phyloP scores from a whole-genome alignment of 225 moss, liverwort and hornwort genomes.

The Rhytidiadelphus loreus region DNA sequence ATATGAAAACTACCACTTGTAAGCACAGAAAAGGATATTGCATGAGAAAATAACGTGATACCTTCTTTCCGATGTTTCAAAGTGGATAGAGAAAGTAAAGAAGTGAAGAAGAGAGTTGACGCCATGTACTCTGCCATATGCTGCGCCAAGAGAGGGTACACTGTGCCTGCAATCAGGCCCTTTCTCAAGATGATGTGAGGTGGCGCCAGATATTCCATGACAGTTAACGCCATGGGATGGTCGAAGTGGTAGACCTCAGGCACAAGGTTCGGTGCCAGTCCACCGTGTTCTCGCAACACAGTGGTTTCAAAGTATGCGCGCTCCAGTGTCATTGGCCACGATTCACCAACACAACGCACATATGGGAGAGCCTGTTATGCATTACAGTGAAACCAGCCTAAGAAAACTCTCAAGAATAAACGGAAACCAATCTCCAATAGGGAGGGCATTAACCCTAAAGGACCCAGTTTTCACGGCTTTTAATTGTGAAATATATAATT shows the following conservation, averaged over 20 bases:
- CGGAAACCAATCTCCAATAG: background rate
- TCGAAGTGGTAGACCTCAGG: constrained; percentile 81
- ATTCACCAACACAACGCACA: constrained; percentile 86
- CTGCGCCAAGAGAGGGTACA: constrained; percentile 76
- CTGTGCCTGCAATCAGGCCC: constrained; percentile 60
- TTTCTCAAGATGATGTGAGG: constrained; percentile 86
- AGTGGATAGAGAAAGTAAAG: constrained; percentile 64
- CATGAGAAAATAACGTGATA: background rate
- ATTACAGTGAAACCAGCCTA: background rate
- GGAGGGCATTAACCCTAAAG: background rate
- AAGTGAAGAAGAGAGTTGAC: constrained; percentile 64
- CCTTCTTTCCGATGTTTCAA: constrained; percentile 56
- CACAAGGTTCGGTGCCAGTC: constrained; percentile 45
- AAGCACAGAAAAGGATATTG: background rate
- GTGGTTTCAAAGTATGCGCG: constrained; percentile 75
- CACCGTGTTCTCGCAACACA: constrained; percentile 46
- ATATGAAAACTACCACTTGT: background rate
- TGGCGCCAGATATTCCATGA: constrained; percentile 81
- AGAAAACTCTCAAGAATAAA: background rate
- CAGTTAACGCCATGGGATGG: constrained; percentile 76
- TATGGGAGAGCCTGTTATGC: constrained; percentile 63
- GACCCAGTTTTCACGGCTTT: background rate
- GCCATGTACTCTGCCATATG: constrained; percentile 83
- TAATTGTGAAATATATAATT: background rate
- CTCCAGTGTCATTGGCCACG: constrained; percentile 99